A percentile compares a stretch with the other conserved stretches of the same genome.
Evolutionary conservation across 495 filamentous ascomycete species (phyloP).

Genomic region (Podospora pseudoanserina): DNA sequence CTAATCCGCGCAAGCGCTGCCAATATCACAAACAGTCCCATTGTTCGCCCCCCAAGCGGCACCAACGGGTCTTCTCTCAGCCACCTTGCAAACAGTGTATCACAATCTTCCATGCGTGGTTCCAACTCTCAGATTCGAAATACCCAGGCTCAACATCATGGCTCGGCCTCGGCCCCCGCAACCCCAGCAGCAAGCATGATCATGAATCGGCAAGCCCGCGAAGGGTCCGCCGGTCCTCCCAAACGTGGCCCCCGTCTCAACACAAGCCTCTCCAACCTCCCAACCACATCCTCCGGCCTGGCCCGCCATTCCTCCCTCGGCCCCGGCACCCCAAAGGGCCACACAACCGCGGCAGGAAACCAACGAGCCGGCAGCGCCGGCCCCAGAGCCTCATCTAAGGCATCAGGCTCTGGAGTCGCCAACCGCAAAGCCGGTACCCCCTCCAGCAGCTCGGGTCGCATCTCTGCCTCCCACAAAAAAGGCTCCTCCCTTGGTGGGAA

Average conservation of each 20-base stretch:
- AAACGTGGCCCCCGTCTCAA: slow-evolving; percentile 73
- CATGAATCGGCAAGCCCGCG: slow-evolving; percentile 62
- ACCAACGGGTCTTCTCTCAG: slow-evolving; percentile 33
- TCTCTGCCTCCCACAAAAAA: slow-evolving; percentile 45
- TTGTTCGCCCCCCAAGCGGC: slow-evolving; percentile 42
- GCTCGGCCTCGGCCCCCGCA: slow-evolving; percentile 58
- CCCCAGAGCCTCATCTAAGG: slow-evolving; percentile 57
- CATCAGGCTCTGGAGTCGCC: slow-evolving; percentile 23
- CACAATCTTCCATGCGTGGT: slow-evolving; percentile 30
- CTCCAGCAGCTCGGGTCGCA: slow-evolving; percentile 41
- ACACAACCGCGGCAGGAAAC: slow-evolving; percentile 50
- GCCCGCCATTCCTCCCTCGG: slow-evolving; percentile 76
- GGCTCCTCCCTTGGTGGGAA: slow-evolving; percentile 53
- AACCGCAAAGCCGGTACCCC: slow-evolving; percentile 61
- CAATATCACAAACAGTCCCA: slow-evolving; percentile 38
- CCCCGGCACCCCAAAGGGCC: slow-evolving; percentile 78
- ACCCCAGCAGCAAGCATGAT: slow-evolving; percentile 62
- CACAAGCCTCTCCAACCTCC: slow-evolving; percentile 59
- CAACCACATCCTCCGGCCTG: slow-evolving; percentile 66
- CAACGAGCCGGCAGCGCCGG: slow-evolving; percentile 70
- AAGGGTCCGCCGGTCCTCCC: slow-evolving; percentile 70
- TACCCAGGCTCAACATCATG: slow-evolving; percentile 40
- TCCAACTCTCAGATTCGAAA: slow-evolving; percentile 41
- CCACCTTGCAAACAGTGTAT: slow-evolving; percentile 46
- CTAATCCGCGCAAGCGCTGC: slow-evolving; percentile 60